Percentiles rank a stretch among this genome's conserved stretches.
phyloP scores from a whole-genome alignment of 2,329 filamentous ascomycete genomes.

The Trichoderma simmonsii region DNA sequence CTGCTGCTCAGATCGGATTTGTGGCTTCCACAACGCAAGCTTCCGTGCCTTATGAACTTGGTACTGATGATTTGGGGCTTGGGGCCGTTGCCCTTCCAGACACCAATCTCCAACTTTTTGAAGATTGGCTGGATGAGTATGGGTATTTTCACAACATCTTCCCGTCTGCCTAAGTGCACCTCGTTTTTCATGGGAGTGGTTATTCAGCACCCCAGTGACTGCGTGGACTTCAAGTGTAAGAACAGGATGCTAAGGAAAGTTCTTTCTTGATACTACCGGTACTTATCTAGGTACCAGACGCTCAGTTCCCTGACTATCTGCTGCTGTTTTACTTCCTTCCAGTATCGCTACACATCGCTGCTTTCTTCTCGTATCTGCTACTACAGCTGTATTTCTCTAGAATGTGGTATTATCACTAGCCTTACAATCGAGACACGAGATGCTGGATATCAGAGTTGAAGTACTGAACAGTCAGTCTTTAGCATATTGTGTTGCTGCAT shows the following conservation, averaged over 20 bases:
- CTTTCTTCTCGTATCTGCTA: no score
- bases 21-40: background rate
- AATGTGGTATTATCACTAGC: no score
- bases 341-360: background rate
- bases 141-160: constrained; percentile 15
- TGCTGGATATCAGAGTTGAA: no score
- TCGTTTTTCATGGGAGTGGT: no score
- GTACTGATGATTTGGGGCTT: background rate
- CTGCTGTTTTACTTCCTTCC: background rate
- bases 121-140: constrained; percentile 19
- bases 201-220: background rate
- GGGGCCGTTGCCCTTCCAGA: background rate
- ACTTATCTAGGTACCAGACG: background rate
- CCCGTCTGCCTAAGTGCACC: constrained; percentile 12
- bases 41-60: background rate
- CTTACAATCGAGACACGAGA: no score
- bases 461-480: no score
- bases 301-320: background rate
- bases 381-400: no score
- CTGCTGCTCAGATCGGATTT: background rate
- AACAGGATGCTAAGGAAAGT: background rate
- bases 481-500: no score
- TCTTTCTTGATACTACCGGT: background rate
- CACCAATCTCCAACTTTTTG: constrained; percentile 12
- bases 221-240: background rate